Evolutionary conservation across 148 eudicot genomes (phyloP), one percentile per base, ranked within the genome.

Genomic region (Camellia lanceoleosa): DNA sequence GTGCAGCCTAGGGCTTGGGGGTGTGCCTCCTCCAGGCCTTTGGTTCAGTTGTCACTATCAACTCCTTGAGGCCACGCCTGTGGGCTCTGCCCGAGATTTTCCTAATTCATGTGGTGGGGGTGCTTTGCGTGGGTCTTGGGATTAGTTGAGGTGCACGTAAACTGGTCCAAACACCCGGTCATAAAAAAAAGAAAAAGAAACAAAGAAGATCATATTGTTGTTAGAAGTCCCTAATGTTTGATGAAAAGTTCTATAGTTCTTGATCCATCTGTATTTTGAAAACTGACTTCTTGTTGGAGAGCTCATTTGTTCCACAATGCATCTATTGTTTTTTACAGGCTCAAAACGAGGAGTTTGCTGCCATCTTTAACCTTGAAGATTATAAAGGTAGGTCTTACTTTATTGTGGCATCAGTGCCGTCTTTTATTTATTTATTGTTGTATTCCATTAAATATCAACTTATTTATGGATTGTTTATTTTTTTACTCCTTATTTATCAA

Each of bases 341-440:
- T 69, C 99, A 96, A 87, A 96, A 90, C 85, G 87, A 86, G 64
- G 91, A 90, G 49, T 96, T 96, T 73, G 87, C 98, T 83, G 89
- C 94, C 75, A 46, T 90, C 52, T 96, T 94, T 71, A 96, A 90
- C 85, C 92, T 96, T 67, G 99, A 96, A 80, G 98, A 96, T 80
- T 94, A 90, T 84, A 96, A 89, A 89, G 98, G 98, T 96, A 63
- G 70, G 85, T 82, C 54, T 76, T 68, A 7, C 63, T 74, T 75
- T 4, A 23, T 16, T 78, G 5, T 10, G 51, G 13, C 9, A 19
- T 42, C 42, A 12, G n/a, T 20, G 55, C 78, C 9, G 55, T 38
- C 52, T 44, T 68, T 73, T 47, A 47, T 75, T 74, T 38, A 18
- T 56, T 41, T 56, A 7, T 18, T 49, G 6, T 49, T 49, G 60